Conservation (phyloP, 169 alveolate genomes). For the Cryptosporidium tyzzeri region DNA sequence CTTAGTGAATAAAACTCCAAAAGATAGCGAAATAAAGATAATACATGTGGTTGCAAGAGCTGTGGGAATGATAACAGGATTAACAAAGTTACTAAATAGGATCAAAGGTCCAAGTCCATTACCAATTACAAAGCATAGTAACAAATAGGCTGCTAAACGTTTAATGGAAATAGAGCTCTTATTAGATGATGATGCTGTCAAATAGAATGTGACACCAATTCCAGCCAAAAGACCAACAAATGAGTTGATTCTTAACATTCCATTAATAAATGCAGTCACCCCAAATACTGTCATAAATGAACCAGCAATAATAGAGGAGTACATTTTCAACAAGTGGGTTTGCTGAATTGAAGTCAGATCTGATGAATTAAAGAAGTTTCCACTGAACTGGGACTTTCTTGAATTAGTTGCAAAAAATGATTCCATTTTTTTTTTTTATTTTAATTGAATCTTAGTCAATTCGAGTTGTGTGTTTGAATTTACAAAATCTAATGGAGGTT, state of each 20-base stretch:
- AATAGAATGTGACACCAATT: slow-evolving; percentile 25
- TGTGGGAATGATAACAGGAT: slow-evolving; percentile 65
- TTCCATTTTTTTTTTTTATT: slow-evolving; percentile 9
- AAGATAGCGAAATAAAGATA: slow-evolving; percentile 45
- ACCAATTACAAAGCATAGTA: slow-evolving; percentile 50
- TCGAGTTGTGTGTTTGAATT: neutral
- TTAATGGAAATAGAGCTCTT: slow-evolving; percentile 7
- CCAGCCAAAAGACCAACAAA: slow-evolving; percentile 41
- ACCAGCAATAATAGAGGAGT: slow-evolving; percentile 54
- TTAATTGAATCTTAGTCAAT: neutral
- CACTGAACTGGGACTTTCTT: slow-evolving; percentile 55
- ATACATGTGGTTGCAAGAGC: slow-evolving; percentile 58
- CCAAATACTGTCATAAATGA: slow-evolving; percentile 59
- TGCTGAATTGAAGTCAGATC: slow-evolving; percentile 45
- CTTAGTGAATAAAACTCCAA: slow-evolving; percentile 50
- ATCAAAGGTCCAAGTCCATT: slow-evolving; percentile 69
- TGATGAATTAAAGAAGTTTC: slow-evolving; percentile 29
- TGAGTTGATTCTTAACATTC: slow-evolving; percentile 19
- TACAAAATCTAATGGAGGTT: neutral
- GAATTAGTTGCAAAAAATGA: slow-evolving; percentile 40
- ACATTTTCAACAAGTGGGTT: slow-evolving; percentile 53
- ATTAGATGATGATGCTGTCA: slow-evolving; percentile 19
- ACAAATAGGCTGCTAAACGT: slow-evolving; percentile 35
- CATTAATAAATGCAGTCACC: slow-evolving; percentile 46
- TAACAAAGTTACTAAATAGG: slow-evolving; percentile 42